Evolutionary conservation across 2,329 filamentous ascomycete genomes (phyloP).

Genomic region (Epichloe amarillans): DNA sequence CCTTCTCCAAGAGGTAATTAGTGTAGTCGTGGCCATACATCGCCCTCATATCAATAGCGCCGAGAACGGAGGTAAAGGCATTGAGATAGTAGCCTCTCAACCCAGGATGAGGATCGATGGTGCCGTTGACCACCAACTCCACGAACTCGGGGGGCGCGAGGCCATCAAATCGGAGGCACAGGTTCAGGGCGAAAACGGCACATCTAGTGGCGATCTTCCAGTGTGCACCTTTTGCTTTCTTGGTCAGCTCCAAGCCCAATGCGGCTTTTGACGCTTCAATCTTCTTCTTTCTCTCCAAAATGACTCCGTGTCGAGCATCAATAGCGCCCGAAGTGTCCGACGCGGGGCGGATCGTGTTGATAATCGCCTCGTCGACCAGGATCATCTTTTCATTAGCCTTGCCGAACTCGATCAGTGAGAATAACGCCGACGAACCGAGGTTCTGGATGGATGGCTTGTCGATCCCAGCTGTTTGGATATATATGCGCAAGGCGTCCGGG

Average conservation of each 20-base stretch:
- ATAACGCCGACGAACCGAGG: conserved; percentile 67
- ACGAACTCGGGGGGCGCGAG: conserved; percentile 75
- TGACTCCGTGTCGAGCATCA: conserved; percentile 48
- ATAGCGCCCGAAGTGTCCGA: conserved; percentile 51
- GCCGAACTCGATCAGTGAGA: conserved; percentile 82
- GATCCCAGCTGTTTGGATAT: conserved; percentile 77
- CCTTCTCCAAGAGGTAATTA: conserved; percentile 72
- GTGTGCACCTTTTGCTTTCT: conserved; percentile 65
- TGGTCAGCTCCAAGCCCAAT: conserved; percentile 69
- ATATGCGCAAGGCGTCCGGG: conserved; percentile 75
- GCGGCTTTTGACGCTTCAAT: conserved; percentile 77
- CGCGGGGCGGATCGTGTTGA: conserved; percentile 58
- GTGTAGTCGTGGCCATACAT: conserved; percentile 77
- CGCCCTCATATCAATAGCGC: conserved; percentile 75
- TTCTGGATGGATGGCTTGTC: conserved; percentile 94
- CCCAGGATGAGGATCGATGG: conserved; percentile 82
- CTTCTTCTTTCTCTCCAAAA: conserved; percentile 57
- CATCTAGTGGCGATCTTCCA: conserved; percentile 94
- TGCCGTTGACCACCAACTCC: conserved; percentile 66
- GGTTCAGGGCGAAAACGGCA: conserved; percentile 77
- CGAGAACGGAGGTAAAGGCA: conserved; percentile 63
- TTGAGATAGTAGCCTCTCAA: conserved; percentile 70
- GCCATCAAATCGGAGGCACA: conserved; percentile 83
- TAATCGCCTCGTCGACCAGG: conserved; percentile 56
- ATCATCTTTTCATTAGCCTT: conserved; percentile 79